Evolutionary conservation across 2,329 filamentous ascomycete genomes (phyloP), one percentile per base, ranked within the genome.

Genomic region (Fusarium sp.): DNA sequence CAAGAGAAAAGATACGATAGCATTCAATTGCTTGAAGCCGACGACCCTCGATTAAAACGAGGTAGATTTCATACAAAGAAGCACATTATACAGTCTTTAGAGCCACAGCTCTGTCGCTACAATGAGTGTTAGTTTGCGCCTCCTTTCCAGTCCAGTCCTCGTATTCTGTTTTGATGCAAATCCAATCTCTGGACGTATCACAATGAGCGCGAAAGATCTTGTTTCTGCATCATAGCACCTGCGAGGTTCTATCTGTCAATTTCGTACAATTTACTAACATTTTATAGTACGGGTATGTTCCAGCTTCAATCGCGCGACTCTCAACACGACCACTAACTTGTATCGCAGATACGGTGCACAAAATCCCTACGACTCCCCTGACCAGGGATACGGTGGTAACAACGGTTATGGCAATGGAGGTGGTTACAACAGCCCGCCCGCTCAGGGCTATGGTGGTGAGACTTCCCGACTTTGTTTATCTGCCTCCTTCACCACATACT

Each of bases 321-420:
- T 41, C 54, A 58, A 44, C 18, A 44, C 20, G 43, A 32, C 62
- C 65, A 73, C 79, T 84, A 74, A 84, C 79, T 53, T 45, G 18
- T 51, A 34, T 65, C 24, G 38, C 76, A 90, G 86, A 80, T 89
- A 89, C 82, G 84, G 85, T 67, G 82, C 82, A 72, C 79, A 81
- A 65, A 89, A 90, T 80, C 88, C 88, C 58, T 90, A 87, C 74
- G 87, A 89, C 75, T 82, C 90, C 75, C 82, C 85, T 77, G 83
- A 83, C 65, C 80, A 65, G 45, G 63, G 72, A 43, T 74, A 74
- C 40, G 59, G 62, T 43, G 65, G 69, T 30, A 57, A 62, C 38
- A 55, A 51, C 25, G 76, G 80, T 25, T 68, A 75, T 22, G 53
- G 55, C 47, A 66, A 66, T 24, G 76, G 73, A 49, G 74, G 68